Percentiles rank a stretch among this genome's conserved stretches.
Conservation (phyloP, 169 alveolate species). For the Babesia ovata region DNA sequence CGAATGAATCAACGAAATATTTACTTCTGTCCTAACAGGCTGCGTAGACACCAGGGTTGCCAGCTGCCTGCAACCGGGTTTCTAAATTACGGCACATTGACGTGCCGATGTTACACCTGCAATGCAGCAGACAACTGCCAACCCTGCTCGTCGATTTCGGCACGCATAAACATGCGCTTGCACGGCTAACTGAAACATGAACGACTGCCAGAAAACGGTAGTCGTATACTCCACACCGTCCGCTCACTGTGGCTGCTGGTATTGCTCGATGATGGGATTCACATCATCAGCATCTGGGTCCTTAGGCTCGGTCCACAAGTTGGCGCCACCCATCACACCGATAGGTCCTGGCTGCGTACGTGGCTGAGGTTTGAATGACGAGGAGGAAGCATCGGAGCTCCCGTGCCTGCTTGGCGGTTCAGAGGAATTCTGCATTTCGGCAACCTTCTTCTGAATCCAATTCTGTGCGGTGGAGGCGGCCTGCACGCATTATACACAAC, state of each 20-base stretch:
- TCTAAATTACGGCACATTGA: no score
- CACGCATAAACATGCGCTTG: no score
- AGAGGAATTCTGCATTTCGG: slow-evolving; percentile 20
- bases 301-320: slow-evolving; percentile 48
- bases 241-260: slow-evolving; percentile 16
- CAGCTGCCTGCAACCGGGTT: no score
- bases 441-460: slow-evolving; percentile 52
- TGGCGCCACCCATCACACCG: slow-evolving; percentile 63
- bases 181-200: no score
- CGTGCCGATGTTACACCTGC: no score
- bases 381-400: neutral
- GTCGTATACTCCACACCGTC: neutral
- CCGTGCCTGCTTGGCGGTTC: neutral
- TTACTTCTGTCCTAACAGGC: no score
- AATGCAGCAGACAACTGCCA: no score
- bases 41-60: no score
- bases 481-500: slow-evolving; percentile 8
- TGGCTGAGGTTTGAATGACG: neutral
- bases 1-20: no score
- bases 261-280: slow-evolving; percentile 54
- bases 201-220: no score
- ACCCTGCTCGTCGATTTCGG: no score
- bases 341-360: slow-evolving; percentile 8
- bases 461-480: slow-evolving; percentile 53
- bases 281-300: slow-evolving; percentile 52